Conservation (phyloP, 2,329 filamentous ascomycete species). For the Ceratocystis albifundus region DNA sequence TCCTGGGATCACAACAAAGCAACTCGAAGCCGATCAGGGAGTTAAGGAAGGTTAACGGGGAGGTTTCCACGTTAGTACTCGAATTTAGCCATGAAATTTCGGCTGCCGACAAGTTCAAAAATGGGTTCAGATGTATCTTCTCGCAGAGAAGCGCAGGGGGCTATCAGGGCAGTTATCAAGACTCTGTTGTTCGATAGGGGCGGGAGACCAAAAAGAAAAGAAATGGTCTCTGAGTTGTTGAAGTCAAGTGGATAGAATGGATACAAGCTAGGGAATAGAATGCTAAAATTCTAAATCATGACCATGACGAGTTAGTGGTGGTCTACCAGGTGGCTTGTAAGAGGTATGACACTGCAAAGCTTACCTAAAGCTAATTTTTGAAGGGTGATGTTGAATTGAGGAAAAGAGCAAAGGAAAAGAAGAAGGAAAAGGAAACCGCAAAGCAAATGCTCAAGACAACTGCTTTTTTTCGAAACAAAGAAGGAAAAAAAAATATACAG, state of each 20-base stretch:
- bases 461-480: neutral
- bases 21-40: neutral
- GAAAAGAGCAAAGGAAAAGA: neutral
- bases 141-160: conserved; percentile 18
- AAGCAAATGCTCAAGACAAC: conserved; percentile 3
- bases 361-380: conserved; percentile 12
- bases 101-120: neutral
- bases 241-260: neutral
- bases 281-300: conserved; percentile 15
- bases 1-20: neutral
- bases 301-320: neutral
- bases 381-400: neutral
- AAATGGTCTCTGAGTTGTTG: neutral
- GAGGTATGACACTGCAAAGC: neutral
- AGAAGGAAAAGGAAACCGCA: neutral
- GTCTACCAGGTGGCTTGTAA: neutral
- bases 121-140: conserved; percentile 12
- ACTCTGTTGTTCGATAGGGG: neutral
- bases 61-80: conserved; percentile 10
- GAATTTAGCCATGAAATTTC: conserved; percentile 16
- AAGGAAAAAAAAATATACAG: conserved; percentile 4
- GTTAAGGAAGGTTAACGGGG: neutral
- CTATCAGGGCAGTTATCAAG: neutral
- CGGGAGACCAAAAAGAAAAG: neutral
- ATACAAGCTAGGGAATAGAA: conserved; percentile 15